phyloP scores from a whole-genome alignment of 805 yeast species.

The Peterozyma toletana region DNA sequence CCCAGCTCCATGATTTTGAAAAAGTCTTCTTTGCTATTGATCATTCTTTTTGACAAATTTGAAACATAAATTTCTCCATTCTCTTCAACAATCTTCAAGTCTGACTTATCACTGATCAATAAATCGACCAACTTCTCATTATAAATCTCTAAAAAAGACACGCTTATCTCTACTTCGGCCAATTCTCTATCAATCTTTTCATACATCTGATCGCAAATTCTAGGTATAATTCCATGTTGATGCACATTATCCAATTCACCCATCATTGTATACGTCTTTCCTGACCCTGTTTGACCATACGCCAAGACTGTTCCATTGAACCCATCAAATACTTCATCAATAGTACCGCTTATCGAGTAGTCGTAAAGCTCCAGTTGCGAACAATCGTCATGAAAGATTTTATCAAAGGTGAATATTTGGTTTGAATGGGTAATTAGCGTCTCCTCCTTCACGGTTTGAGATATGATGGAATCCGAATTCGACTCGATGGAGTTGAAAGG shows the following conservation, averaged over 20 bases:
- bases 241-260: slow-evolving; percentile 37
- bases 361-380: slow-evolving; percentile 54
- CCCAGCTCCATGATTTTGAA: slow-evolving; percentile 54
- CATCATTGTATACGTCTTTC: slow-evolving; percentile 73
- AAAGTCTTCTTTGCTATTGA: slow-evolving; percentile 52
- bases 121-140: slow-evolving; percentile 47
- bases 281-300: slow-evolving; percentile 77
- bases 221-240: slow-evolving; percentile 60
- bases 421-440: neutral
- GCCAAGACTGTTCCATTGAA: slow-evolving; percentile 73
- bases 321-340: slow-evolving; percentile 67
- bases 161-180: slow-evolving; percentile 56
- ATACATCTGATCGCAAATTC: slow-evolving; percentile 63
- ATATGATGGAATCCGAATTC: slow-evolving; percentile 7
- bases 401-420: slow-evolving; percentile 49
- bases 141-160: slow-evolving; percentile 75
- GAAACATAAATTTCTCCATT: slow-evolving; percentile 60
- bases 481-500: slow-evolving; percentile 39
- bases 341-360: slow-evolving; percentile 51
- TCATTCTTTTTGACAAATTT: slow-evolving; percentile 59
- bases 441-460: neutral
- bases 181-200: slow-evolving; percentile 38
- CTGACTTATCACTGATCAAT: slow-evolving; percentile 33
- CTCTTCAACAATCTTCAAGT: slow-evolving; percentile 57
- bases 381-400: slow-evolving; percentile 45